A percentile compares a stretch with the other conserved stretches of the same genome.
Evolutionary conservation across 352 stramenopile genomes (phyloP).

Genomic region (Pythium brachiatum): DNA sequence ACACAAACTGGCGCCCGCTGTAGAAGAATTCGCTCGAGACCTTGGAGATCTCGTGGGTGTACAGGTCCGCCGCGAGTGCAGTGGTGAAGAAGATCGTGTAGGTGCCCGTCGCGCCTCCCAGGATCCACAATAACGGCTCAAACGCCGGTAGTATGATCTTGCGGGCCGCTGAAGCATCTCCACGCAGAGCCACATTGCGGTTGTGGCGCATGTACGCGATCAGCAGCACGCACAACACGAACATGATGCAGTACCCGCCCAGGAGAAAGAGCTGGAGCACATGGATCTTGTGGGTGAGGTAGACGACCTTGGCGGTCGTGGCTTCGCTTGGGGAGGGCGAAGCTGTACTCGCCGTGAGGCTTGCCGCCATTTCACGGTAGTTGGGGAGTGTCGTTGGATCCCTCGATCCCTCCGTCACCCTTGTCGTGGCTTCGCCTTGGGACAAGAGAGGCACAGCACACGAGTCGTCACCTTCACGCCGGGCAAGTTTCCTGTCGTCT

Average conservation of each 20-base stretch:
- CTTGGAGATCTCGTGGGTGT: conserved; percentile 30
- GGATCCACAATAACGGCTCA: conserved; percentile 47
- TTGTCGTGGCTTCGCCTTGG: too few species aligned
- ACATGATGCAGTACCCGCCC: conserved; percentile 28
- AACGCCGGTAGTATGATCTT: conserved; percentile 72
- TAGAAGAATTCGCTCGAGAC: conserved; percentile 24
- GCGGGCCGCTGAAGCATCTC: conserved; percentile 46
- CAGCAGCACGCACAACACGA: conserved; percentile 17
- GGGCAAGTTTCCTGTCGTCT: not conserved
- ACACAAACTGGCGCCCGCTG: conserved; percentile 45
- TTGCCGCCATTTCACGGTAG: not conserved
- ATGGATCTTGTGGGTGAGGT: conserved; percentile 20
- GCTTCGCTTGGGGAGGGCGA: not conserved
- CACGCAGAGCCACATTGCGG: conserved; percentile 43
- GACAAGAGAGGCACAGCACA: not conserved
- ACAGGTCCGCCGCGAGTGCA: conserved; percentile 32
- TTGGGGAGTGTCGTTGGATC: not conserved
- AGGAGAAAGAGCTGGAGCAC: conserved; percentile 18
- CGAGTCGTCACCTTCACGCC: not conserved
- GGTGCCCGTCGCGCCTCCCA: conserved; percentile 13
- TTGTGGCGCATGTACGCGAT: conserved; percentile 60
- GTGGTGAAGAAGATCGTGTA: conserved; percentile 26
- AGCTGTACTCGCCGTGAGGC: not conserved
- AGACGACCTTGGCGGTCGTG: conserved; percentile 3
- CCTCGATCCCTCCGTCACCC: not conserved